Percentiles rank a stretch among this genome's conserved stretches.
phyloP scores from a whole-genome alignment of 1,284 basidiomycete species.

The Inonotus hispidus region DNA sequence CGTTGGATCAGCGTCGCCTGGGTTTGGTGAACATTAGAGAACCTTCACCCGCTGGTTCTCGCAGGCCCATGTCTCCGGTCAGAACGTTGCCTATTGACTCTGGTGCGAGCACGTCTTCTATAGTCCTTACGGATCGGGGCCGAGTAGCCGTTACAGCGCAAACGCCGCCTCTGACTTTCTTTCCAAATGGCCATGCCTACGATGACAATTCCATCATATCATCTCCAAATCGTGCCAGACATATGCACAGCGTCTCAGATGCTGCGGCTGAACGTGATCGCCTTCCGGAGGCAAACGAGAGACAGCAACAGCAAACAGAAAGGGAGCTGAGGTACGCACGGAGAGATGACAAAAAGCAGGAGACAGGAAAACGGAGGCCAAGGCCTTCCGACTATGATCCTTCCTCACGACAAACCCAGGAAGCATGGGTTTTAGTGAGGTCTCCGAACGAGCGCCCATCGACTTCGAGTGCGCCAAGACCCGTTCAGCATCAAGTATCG shows the following conservation, averaged over 20 bases:
- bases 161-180: constrained; percentile 12
- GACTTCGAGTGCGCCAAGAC: constrained; percentile 17
- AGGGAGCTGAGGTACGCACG: constrained; percentile 28
- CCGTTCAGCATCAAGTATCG: constrained; percentile 10
- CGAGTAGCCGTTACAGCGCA: background rate
- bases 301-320: constrained; percentile 16
- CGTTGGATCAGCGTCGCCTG: constrained; percentile 23
- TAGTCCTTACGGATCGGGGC: constrained; percentile 1
- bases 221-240: constrained; percentile 26
- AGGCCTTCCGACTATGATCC: constrained; percentile 4
- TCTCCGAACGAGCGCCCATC: constrained; percentile 29
- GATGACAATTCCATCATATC: constrained; percentile 36
- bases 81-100: constrained; percentile 6
- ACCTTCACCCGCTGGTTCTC: constrained; percentile 11
- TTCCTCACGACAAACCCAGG: constrained; percentile 24
- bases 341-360: constrained; percentile 12
- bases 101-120: background rate
- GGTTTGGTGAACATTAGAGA: constrained; percentile 7
- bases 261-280: constrained; percentile 42
- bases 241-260: constrained; percentile 47
- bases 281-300: constrained; percentile 34
- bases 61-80: constrained; percentile 17
- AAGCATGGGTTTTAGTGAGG: constrained; percentile 43
- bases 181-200: constrained; percentile 22
- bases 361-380: constrained; percentile 4